Evolutionary conservation across 1,284 basidiomycete species (phyloP).

Genomic region (Leccinum insigne): DNA sequence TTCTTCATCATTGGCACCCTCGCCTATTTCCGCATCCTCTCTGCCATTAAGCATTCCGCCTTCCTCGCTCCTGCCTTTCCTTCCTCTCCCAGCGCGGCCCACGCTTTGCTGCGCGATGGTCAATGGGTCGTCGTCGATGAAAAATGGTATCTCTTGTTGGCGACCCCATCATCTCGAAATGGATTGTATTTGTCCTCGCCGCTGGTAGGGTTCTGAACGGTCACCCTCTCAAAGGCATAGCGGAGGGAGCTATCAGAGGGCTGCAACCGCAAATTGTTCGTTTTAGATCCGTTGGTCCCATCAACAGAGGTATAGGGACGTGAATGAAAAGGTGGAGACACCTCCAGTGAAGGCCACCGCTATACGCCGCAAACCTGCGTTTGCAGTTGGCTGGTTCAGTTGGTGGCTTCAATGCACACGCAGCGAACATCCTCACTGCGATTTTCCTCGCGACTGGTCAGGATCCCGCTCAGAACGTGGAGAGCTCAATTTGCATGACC

Average conservation of each 20-base stretch:
- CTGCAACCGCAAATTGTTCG: conserved; percentile 45
- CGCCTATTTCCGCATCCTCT: conserved; percentile 90
- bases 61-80: conserved; percentile 60
- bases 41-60: conserved; percentile 77
- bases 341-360: conserved; percentile 14
- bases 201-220: conserved; percentile 93
- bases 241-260: conserved; percentile 42
- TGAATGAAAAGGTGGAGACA: conserved; percentile 19
- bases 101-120: conserved; percentile 49
- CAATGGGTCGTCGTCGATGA: conserved; percentile 60
- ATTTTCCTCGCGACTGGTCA: conserved; percentile 98
- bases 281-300: conserved; percentile 48
- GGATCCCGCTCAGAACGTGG: conserved; percentile 99
- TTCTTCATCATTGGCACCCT: conserved; percentile 88
- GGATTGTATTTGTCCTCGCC: conserved; percentile 91
- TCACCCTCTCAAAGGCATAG: conserved; percentile 86
- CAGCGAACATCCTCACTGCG: conserved; percentile 96
- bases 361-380: conserved; percentile 23
- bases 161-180: conserved; percentile 94
- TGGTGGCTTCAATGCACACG: conserved; percentile 99
- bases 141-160: conserved; percentile 74
- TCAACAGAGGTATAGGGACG: conserved; percentile 30
- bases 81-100: conserved; percentile 50
- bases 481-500: conserved; percentile 98
- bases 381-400: conserved; percentile 84